Base-by-base conservation (phyloP, 2,329 filamentous ascomycete genomes). In the Fusarium torulosum region DNA sequence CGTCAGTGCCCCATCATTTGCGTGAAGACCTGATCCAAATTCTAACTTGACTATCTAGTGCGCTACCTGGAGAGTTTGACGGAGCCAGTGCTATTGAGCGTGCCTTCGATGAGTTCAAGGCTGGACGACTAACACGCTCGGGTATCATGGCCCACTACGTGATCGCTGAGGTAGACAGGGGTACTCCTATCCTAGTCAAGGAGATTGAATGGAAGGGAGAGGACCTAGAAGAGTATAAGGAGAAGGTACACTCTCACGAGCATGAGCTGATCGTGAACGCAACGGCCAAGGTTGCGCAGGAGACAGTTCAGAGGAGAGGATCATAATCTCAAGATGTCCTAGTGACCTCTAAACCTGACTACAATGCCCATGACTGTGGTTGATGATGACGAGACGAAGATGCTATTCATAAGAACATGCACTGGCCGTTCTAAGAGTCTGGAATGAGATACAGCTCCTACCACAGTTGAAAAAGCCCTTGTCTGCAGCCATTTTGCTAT, bases 61-160 rank as follows among this genome's bases (percentile, higher is more conserved):
- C 51, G 7, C 47, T 50, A 8, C 52, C 85, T 74, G 91, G 91
- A 2, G 85, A 89, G 72, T 94, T 93, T 75, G 91, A 94, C 69
- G 94, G 94, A 6, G 87, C 89, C 38, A 81, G 86, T 68, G 94
- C 93, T 17, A 96, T 97, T 71, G 88, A 91, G 72, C 84, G 92
- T 23, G 93, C 94, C 4, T 93, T 88, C 79, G 84, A 87, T 45
- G 93, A 92, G 58, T 94, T 91, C 75, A 79, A 89, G 75, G 81
- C 79, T 3, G 85, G 86, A 7, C 86, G 85, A 66, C 85, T 93
- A 11, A 86, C 89, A 72, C 85, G 91, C 69, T 96, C 94, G 0
- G 94, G 94, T 1, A 90, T 96, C 53, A 97, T 97, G 94, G 88
- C 93, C 17, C 94, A 97, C 80, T 90, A 94, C 78, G 93, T 97